phyloP scores from a whole-genome alignment of 2,329 filamentous ascomycete genomes.

The Plenodomus biglobosus region DNA sequence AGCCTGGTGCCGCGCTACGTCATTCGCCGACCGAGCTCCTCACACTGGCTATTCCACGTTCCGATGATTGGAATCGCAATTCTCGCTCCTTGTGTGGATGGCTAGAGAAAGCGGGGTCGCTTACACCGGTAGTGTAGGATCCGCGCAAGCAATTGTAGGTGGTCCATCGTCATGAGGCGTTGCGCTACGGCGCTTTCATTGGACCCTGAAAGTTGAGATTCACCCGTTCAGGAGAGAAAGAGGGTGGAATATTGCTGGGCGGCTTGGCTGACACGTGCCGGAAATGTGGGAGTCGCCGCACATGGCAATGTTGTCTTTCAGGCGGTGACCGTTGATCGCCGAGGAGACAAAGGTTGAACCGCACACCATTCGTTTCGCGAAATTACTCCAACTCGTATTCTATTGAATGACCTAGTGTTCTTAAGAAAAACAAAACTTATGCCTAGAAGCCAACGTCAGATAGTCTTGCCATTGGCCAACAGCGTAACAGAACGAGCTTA shows the following conservation, averaged over 20 bases:
- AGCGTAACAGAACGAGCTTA: too few relatives aligned
- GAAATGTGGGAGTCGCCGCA: neutral
- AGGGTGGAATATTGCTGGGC: neutral
- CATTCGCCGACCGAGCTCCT: conserved; percentile 11
- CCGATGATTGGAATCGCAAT: conserved; percentile 7
- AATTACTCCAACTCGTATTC: too few relatives aligned
- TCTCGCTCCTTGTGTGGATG: neutral
- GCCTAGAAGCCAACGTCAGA: too few relatives aligned
- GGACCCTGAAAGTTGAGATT: neutral
- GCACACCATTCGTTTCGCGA: too few relatives aligned
- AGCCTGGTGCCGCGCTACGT: conserved; percentile 6
- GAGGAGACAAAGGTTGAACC: neutral
- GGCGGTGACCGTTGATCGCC: neutral
- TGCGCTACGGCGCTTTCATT: neutral
- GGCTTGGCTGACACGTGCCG: neutral
- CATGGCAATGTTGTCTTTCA: neutral
- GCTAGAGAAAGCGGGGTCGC: neutral
- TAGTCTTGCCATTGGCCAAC: too few relatives aligned
- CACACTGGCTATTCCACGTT: conserved; percentile 9
- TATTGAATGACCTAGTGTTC: too few relatives aligned
- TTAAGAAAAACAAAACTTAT: too few relatives aligned
- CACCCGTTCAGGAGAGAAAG: neutral
- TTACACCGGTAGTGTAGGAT: neutral
- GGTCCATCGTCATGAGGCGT: neutral
- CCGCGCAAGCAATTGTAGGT: neutral